Percentiles rank a stretch among this genome's conserved stretches.
These are phyloP conservation scores for Botrytis galanthina DNA, from an alignment of 2,329 filamentous ascomycete genomes.

Conservation along the genomic window DNA sequence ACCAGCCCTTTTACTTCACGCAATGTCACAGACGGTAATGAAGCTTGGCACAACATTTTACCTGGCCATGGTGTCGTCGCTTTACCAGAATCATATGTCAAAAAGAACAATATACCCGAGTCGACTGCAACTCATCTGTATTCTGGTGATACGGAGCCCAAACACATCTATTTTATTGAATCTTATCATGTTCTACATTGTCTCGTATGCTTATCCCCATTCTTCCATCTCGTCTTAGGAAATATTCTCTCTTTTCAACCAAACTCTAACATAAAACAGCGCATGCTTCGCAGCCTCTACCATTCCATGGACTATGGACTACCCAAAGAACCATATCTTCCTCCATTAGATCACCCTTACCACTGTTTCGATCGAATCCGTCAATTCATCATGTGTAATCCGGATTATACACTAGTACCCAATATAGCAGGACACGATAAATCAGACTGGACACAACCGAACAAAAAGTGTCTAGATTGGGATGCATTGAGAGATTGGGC, in stretches of 20 bases:
- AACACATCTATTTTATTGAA: constrained; percentile 16
- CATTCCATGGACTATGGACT: not conserved
- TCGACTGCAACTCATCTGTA: not conserved
- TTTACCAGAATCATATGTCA: not conserved
- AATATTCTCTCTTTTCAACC: too few species aligned
- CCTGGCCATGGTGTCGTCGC: constrained; percentile 7
- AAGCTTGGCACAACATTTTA: not conserved
- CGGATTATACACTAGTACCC: constrained; percentile 18
- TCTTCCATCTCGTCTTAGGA: not conserved
- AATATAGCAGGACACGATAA: constrained; percentile 1
- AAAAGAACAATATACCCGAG: not conserved
- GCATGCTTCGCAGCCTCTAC: constrained; percentile 1
- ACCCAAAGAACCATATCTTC: not conserved
- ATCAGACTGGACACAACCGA: not conserved
- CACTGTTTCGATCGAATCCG: constrained; percentile 22
- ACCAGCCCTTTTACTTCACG: not conserved
- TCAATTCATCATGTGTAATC: constrained; percentile 22
- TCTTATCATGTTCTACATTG: constrained; percentile 16
- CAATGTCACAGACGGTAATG: constrained; percentile 1
- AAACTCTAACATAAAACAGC: not conserved
- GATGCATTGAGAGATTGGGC: constrained; percentile 15
- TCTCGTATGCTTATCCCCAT: not conserved
- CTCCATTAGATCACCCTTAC: not conserved
- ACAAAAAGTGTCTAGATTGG: constrained; percentile 9
- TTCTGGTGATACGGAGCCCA: not conserved